Conservation (phyloP, 192 early-diverging fungal species). For the Funneliformis mosseae region DNA sequence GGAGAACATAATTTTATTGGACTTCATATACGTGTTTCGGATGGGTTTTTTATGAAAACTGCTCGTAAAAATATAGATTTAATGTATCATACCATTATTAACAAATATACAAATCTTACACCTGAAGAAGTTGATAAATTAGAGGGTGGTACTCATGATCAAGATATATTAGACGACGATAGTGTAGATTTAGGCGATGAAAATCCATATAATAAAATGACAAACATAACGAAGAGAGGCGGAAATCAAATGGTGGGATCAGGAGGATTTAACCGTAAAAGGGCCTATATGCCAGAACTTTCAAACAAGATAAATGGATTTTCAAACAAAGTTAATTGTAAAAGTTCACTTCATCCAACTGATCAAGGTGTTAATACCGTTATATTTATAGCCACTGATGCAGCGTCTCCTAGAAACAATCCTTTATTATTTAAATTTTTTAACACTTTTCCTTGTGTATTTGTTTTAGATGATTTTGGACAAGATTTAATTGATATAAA, state of each 20-base stretch:
- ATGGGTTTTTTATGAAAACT: slow-evolving; percentile 54
- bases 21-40: slow-evolving; percentile 55
- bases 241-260: background rate
- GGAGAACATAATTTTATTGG: slow-evolving; percentile 54
- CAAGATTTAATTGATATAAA: slow-evolving; percentile 39
- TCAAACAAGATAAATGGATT: background rate
- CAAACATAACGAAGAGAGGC: background rate
- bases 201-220: background rate
- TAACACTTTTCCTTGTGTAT: slow-evolving; percentile 55
- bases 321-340: background rate
- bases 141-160: slow-evolving; percentile 36
- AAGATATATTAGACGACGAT: slow-evolving; percentile 40
- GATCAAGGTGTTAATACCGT: slow-evolving; percentile 16
- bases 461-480: slow-evolving; percentile 56
- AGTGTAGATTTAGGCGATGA: slow-evolving; percentile 8
- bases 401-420: slow-evolving; percentile 43
- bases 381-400: slow-evolving; percentile 48
- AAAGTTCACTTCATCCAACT: background rate
- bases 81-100: slow-evolving; percentile 48
- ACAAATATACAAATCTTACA: slow-evolving; percentile 38
- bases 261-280: background rate
- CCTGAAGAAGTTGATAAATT: slow-evolving; percentile 36
- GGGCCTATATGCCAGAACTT: background rate
- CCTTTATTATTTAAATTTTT: slow-evolving; percentile 54
- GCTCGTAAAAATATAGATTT: slow-evolving; percentile 53